Base-by-base conservation (phyloP, 2,329 filamentous ascomycete species). In the Sporothrix humicola region DNA sequence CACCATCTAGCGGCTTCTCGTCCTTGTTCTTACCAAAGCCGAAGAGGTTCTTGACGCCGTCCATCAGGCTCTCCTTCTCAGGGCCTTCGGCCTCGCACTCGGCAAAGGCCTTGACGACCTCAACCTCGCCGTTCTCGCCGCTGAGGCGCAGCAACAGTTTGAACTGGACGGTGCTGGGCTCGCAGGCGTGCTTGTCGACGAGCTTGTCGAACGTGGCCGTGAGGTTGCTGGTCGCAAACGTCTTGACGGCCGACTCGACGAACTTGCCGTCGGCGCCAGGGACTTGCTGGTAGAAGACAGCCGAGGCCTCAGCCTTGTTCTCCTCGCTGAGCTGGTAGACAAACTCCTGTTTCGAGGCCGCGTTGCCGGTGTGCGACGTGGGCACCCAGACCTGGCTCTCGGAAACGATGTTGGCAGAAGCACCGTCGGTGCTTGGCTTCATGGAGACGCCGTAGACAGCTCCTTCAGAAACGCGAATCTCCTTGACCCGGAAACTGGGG, bases 401-500 rank as follows among this genome's bases (percentile, higher is more conserved):
- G 79, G 91, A 89, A 70, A 89, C 85, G 84, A 95, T 93, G 56
- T 89, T 87, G 76, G 92, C 90, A 73, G 89, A 86, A 76, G 92
- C 90, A 73, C 89, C 86, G 15, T 15, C 26, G 74, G 85, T 85
- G 52, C 85, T 89, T 89, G 93, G 97, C 81, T 91, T 92, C 78
- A 97, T 88, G 73, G 90, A 90, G 42, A 92, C 88, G 1, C 90
- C 85, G 80, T 96, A 98, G 59, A 87, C 87, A 58, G 93, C 88
- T 26, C 88, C 89, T 78, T 99, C 96, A n/a, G 86, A 87, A 70
- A 93, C 89, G 74, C 93, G 88, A 77, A 99, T 99, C 80, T 98
- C 96, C 87, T 98, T 99, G 80, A 99, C 96, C 75, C 94, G 92
- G 90, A 99, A 99, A 81, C 93, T 95, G 56, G 95, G 94, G 83